Conservation (phyloP, 1,284 basidiomycete genomes). For the Tylopilus sp. region DNA sequence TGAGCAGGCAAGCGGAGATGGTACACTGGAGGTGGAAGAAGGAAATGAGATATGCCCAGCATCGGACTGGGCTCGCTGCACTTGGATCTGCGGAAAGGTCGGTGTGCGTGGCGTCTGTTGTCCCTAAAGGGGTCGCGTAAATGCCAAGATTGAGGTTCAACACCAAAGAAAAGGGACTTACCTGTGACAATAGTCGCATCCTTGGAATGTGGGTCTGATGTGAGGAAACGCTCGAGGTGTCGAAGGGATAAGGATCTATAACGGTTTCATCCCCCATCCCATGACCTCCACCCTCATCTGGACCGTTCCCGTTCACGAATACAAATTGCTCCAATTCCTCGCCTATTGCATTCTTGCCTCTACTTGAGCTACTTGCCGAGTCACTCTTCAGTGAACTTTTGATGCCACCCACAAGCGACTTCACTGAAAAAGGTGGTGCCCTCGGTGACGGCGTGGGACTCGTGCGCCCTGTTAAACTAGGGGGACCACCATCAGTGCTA, state of each 20-base stretch:
- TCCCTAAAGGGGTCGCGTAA: slow-evolving; percentile 5
- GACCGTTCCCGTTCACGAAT: slow-evolving; percentile 22
- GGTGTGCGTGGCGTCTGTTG: slow-evolving; percentile 18
- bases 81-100: slow-evolving; percentile 27
- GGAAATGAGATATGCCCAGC: slow-evolving; percentile 8
- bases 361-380: slow-evolving; percentile 6
- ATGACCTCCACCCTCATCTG: slow-evolving; percentile 7
- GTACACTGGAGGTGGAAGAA: slow-evolving; percentile 8
- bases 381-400: slow-evolving; percentile 23
- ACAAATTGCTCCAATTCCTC: slow-evolving; percentile 27
- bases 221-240: slow-evolving; percentile 21
- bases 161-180: background rate
- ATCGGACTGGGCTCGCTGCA: slow-evolving; percentile 24
- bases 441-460: slow-evolving; percentile 15
- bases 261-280: slow-evolving; percentile 17
- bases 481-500: background rate
- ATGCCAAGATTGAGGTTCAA: background rate
- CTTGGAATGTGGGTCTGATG: slow-evolving; percentile 10
- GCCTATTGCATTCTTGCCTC: background rate
- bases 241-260: slow-evolving; percentile 22
- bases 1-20: slow-evolving; percentile 28
- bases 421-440: slow-evolving; percentile 24
- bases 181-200: slow-evolving; percentile 15
- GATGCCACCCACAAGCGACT: slow-evolving; percentile 22
- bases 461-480: background rate